Evolutionary conservation across 2,329 filamentous ascomycete species (phyloP).

Genomic region (Aspergillus neotritici): DNA sequence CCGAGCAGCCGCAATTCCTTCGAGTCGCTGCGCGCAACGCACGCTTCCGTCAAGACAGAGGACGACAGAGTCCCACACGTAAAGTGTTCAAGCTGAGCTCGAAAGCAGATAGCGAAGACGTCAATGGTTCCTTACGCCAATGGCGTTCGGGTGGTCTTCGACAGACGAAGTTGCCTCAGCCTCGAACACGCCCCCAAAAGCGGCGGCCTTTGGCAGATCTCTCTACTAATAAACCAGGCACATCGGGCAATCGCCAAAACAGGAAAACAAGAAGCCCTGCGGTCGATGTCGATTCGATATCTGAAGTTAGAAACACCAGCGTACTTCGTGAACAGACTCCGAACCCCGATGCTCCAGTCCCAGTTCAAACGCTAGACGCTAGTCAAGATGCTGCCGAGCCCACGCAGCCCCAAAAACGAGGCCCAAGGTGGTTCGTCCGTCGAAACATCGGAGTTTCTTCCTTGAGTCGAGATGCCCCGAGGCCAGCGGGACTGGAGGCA

Average conservation of each 20-base stretch:
- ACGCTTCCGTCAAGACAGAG: slow-evolving; percentile 43
- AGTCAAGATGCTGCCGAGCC: background rate
- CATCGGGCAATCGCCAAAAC: slow-evolving; percentile 3
- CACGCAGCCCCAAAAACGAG: slow-evolving; percentile 14
- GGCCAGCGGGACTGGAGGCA: slow-evolving; percentile 33
- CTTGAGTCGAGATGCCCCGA: slow-evolving; percentile 27
- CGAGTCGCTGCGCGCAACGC: slow-evolving; percentile 51
- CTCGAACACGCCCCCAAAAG: slow-evolving; percentile 15
- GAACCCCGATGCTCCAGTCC: background rate
- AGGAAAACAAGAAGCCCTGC: background rate
- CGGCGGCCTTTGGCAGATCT: slow-evolving; percentile 20
- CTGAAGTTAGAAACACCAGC: slow-evolving; percentile 3
- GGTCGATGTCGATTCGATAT: background rate
- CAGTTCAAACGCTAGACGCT: slow-evolving; percentile 2
- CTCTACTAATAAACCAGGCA: slow-evolving; percentile 11
- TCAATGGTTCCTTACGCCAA: slow-evolving; percentile 43
- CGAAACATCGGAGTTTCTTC: slow-evolving; percentile 33
- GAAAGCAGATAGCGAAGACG: slow-evolving; percentile 50
- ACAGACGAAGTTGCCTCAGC: slow-evolving; percentile 19
- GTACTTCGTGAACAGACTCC: slow-evolving; percentile 4
- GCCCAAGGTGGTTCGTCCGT: slow-evolving; percentile 31
- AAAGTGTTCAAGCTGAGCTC: slow-evolving; percentile 52
- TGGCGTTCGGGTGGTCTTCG: slow-evolving; percentile 48
- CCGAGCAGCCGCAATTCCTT: slow-evolving; percentile 49
- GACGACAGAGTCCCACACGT: slow-evolving; percentile 46